phyloP scores from a whole-genome alignment of 2,329 filamentous ascomycete species.

The Penicillium sp. region DNA sequence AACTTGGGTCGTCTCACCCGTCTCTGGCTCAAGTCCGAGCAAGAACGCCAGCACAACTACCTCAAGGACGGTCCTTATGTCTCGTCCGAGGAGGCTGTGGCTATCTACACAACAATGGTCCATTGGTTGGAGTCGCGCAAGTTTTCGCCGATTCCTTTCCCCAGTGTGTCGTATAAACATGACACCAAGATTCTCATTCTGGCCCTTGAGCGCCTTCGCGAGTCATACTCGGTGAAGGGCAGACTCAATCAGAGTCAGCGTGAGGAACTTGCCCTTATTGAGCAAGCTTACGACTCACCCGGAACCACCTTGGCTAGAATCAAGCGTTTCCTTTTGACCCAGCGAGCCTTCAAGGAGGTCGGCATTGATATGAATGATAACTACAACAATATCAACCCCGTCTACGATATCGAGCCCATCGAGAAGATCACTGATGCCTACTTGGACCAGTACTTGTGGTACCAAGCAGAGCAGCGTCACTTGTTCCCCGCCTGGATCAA shows the following conservation, averaged over 20 bases:
- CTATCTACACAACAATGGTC: slow-evolving; percentile 97
- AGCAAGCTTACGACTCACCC: slow-evolving; percentile 97
- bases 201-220: slow-evolving; percentile 85
- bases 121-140: slow-evolving; percentile 99
- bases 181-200: slow-evolving; percentile 98
- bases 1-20: slow-evolving; percentile 92
- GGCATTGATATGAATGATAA: slow-evolving; percentile 99
- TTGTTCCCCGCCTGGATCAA: slow-evolving; percentile 99
- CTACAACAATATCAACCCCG: slow-evolving; percentile 97
- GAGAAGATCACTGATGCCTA: slow-evolving; percentile 99
- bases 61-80: slow-evolving; percentile 99
- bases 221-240: slow-evolving; percentile 97
- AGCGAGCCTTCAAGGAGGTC: slow-evolving; percentile 98
- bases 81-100: slow-evolving; percentile 95
- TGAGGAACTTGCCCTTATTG: slow-evolving; percentile 93
- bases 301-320: slow-evolving; percentile 94
- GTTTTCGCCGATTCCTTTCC: slow-evolving; percentile 98
- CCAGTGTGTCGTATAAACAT: slow-evolving; percentile 98
- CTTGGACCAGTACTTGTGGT: slow-evolving; percentile 98
- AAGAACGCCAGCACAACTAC: slow-evolving; percentile 98
- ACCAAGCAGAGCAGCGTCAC: slow-evolving; percentile 95
- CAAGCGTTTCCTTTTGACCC: slow-evolving; percentile 94
- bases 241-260: slow-evolving; percentile 95
- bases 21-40: slow-evolving; percentile 96
- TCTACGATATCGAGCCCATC: slow-evolving; percentile 98